phyloP scores from a whole-genome alignment of 2,329 filamentous ascomycete species.

The Xylaria hypoxylon region DNA sequence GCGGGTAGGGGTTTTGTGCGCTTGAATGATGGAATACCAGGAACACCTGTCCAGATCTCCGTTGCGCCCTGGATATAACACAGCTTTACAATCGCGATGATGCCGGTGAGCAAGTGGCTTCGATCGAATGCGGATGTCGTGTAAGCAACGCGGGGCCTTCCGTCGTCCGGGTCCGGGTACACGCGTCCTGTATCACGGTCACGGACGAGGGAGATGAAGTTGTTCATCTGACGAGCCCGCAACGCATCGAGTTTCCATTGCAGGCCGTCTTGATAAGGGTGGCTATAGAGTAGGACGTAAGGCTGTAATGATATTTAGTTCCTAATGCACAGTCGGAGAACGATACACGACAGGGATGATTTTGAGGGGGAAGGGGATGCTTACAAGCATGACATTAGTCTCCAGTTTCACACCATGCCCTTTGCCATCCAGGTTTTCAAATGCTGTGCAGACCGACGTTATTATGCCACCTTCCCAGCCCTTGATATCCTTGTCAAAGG shows the following conservation, averaged over 20 bases:
- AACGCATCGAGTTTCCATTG: conserved; percentile 79
- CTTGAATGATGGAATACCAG: conserved; percentile 72
- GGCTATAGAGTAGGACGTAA: conserved; percentile 68
- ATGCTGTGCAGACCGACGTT: conserved; percentile 79
- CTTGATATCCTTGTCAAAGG: conserved; percentile 77
- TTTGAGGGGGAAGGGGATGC: conserved; percentile 44
- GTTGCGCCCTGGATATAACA: conserved; percentile 80
- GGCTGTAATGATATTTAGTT: conserved; percentile 61
- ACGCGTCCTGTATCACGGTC: conserved; percentile 82
- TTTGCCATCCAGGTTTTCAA: conserved; percentile 82
- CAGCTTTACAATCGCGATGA: conserved; percentile 79
- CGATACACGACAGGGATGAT: not conserved
- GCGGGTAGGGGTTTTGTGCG: conserved; percentile 43
- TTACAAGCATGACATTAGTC: conserved; percentile 74
- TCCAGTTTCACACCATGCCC: conserved; percentile 89
- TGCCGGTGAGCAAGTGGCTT: conserved; percentile 75
- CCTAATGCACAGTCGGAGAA: not conserved
- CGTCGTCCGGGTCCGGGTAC: conserved; percentile 75
- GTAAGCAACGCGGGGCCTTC: conserved; percentile 76
- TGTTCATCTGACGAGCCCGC: conserved; percentile 75
- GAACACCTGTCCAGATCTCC: conserved; percentile 78
- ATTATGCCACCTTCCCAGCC: conserved; percentile 83
- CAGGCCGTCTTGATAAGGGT: conserved; percentile 75
- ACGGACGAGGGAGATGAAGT: conserved; percentile 78
- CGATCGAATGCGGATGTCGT: conserved; percentile 77